Base-by-base conservation (phyloP, 106 monocot species). In the Amphibolis antarctica region DNA sequence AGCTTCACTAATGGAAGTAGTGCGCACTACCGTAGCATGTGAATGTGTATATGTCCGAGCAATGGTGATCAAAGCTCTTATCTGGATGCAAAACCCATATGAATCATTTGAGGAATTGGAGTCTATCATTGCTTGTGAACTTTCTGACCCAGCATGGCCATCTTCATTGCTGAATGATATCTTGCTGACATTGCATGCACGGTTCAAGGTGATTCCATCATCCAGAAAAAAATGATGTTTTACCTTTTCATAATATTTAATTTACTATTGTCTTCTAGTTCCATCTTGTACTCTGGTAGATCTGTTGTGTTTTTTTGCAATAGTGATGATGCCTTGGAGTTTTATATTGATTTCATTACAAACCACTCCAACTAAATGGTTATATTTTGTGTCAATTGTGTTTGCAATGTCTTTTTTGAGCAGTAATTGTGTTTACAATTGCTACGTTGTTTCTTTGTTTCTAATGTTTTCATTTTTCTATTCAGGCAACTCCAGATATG, bases 81-180 rank as follows among this genome's bases (percentile, higher is more conserved):
- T 96, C 55, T 96, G 96, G 96, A 96, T 96, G 89, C 96, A 90
- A 84, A 90, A 90, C 62, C 84, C 96, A 62, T 76, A 87, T 66
- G 90, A 96, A 49, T 84, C 86, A 56, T 90, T 96, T 78, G 90
- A 96, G 23, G 96, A 96, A 68, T 59, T 96, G 48, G 74, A 81
- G 79, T 69, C 77, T 57, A 96, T 90, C 24, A 96, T 96, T 79
- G 89, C 96, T 42, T 84, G 86, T 53, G 96, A 96, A 74, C 74
- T 96, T 61, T 80, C 96, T 78, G 96, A 96, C 50, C 90, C 86
- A 57, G 81, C 82, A 44, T 96, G 96, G 96, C 90, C 96, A 27
- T 82, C 90, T 15, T 51, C 90, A 52, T 60, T 96, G 23, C 70
- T 96, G 64, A 87, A 96, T 79, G 96, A 96, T 70, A 71, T 96